Evolutionary conservation across 2,329 filamentous ascomycete genomes (phyloP), one percentile per base, ranked within the genome.

Genomic region (Fusarium sp.): DNA sequence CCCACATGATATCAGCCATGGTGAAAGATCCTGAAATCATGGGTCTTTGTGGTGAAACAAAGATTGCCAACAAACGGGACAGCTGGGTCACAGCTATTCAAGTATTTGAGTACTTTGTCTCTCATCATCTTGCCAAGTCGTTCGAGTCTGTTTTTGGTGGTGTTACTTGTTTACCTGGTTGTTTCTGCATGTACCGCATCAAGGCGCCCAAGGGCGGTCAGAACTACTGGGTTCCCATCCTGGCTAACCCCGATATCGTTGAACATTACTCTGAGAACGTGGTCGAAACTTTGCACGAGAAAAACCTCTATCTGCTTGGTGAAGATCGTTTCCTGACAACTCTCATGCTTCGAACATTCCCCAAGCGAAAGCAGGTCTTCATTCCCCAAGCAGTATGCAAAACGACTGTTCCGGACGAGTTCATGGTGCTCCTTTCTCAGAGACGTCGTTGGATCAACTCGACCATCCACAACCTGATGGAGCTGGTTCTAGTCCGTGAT

Each of bases 161-260:
- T 93, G 96, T 99, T 70, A 99, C 96, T 74, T 99, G 96, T 88
- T 88, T 99, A 77, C 96, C 96, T 22, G 96, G 96, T 74, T 99
- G 96, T 87, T 99, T 99, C 91, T 98, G 95, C 88, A 99, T 99
- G 97, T 99, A 99, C 87, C 94, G 96, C 80, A 98, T 99, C 90
- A 99, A 99, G 85, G 94, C 96, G 36, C 97, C 96, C 69, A 99
- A 99, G 86, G 96, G 96, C 75, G 96, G 93, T 32, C 95, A 98
- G 82, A 98, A 99, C 86, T 99, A 98, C 85, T 99, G 96, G 96
- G 96, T 99, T 30, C 96, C 96, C 13, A 98, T 99, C 79, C 89
- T 99, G 74, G 96, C 96, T 77, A 99, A 99, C 82, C 97, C 97
- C 6, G 97, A 99, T 80, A 94, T 99, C 48, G 97, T 99, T 53